Conservation (phyloP, 2,329 filamentous ascomycete species). For the Colletotrichum paranaense region DNA sequence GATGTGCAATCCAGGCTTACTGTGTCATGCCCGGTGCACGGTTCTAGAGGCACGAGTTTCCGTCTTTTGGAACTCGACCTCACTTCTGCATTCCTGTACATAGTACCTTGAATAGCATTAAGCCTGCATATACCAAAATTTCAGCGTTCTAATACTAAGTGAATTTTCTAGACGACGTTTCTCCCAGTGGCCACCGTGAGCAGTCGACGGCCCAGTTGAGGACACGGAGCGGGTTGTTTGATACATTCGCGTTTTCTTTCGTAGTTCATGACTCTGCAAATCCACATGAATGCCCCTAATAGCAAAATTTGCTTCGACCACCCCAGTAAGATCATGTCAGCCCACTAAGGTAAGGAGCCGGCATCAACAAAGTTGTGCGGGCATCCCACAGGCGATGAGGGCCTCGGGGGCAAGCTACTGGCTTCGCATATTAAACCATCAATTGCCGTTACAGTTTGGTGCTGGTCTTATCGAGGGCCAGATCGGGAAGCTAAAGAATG, state of each 20-base stretch:
- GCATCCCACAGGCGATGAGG: neutral
- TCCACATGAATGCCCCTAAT: neutral
- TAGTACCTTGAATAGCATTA: conserved; percentile 33
- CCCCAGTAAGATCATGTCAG: neutral
- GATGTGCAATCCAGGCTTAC: conserved; percentile 27
- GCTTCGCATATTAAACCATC: neutral
- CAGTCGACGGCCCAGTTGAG: neutral
- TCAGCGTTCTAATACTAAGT: neutral
- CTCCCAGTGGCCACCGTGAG: too few species aligned
- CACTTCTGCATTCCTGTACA: conserved; percentile 31
- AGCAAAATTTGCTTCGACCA: neutral
- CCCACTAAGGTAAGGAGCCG: too few species aligned
- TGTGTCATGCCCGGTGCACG: conserved; percentile 26
- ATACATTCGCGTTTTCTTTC: neutral
- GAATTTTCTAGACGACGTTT: neutral
- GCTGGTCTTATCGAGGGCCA: neutral
- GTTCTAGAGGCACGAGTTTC: conserved; percentile 5
- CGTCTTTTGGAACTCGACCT: neutral
- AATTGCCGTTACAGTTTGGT: neutral
- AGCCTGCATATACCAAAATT: conserved; percentile 32
- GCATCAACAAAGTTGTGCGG: neutral
- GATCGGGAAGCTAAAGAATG: neutral
- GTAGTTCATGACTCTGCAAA: neutral
- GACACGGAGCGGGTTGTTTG: too few species aligned
- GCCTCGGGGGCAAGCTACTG: neutral